Conservation (phyloP, 1,284 basidiomycete species). For the Ustilago vetiveriae region DNA sequence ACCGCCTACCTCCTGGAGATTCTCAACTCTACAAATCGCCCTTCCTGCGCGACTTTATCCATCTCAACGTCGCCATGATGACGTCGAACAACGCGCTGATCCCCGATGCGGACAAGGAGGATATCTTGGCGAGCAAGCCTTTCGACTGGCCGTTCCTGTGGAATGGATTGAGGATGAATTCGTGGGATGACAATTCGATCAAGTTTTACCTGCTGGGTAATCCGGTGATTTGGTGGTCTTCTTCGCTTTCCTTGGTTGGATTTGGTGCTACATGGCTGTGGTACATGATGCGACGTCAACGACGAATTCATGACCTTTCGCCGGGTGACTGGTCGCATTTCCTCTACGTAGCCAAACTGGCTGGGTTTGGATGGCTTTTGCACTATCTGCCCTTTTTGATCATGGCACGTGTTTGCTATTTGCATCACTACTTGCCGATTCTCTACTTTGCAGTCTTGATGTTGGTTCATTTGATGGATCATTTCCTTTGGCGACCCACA, state of each 20-base stretch:
- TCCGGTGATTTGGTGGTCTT: slow-evolving; percentile 90
- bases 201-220: slow-evolving; percentile 96
- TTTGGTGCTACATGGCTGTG: slow-evolving; percentile 73
- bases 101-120: slow-evolving; percentile 96
- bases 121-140: slow-evolving; percentile 91
- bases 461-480: slow-evolving; percentile 88
- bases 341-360: slow-evolving; percentile 89
- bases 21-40: slow-evolving; percentile 86
- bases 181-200: slow-evolving; percentile 85
- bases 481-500: slow-evolving; percentile 73
- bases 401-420: slow-evolving; percentile 75
- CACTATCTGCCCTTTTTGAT: slow-evolving; percentile 88
- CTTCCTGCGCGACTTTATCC: slow-evolving; percentile 96
- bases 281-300: slow-evolving; percentile 84
- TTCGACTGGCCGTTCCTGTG: slow-evolving; percentile 94
- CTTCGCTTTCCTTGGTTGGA: slow-evolving; percentile 76
- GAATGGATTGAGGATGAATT: slow-evolving; percentile 87
- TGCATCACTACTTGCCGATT: slow-evolving; percentile 86
- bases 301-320: slow-evolving; percentile 89
- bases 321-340: slow-evolving; percentile 91
- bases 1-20: slow-evolving; percentile 84
- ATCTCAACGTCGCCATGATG: slow-evolving; percentile 99
- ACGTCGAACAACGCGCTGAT: slow-evolving; percentile 97
- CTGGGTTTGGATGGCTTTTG: slow-evolving; percentile 88
- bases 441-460: slow-evolving; percentile 95